phyloP scores from a whole-genome alignment of 1,284 basidiomycete genomes.

The Lignosus rhinocerotis region DNA sequence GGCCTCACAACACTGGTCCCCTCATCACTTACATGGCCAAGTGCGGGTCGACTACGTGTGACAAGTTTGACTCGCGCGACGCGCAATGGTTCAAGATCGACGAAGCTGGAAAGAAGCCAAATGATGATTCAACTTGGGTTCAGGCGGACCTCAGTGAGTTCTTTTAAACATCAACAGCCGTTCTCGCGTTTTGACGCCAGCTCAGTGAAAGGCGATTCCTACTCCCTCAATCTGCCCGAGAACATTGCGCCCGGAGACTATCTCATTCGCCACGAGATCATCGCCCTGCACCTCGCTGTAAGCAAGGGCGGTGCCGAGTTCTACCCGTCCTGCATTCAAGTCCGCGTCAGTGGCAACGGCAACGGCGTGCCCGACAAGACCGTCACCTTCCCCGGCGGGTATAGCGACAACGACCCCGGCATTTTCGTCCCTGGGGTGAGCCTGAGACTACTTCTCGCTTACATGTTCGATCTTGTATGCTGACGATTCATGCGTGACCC shows the following conservation, averaged over 20 bases:
- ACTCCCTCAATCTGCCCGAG: conserved; percentile 53
- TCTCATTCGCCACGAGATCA: conserved; percentile 73
- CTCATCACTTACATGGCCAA: conserved; percentile 72
- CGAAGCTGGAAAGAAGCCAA: conserved; percentile 42
- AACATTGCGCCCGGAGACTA: conserved; percentile 63
- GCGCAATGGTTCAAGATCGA: conserved; percentile 75
- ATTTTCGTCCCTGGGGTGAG: conserved; percentile 41
- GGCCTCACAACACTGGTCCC: conserved; percentile 73
- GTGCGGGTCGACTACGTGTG: conserved; percentile 57
- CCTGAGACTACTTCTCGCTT: neutral
- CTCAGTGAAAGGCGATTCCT: conserved; percentile 41
- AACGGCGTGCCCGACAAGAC: neutral
- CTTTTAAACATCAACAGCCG: conserved; percentile 16
- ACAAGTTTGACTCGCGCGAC: conserved; percentile 54
- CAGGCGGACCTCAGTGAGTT: conserved; percentile 40
- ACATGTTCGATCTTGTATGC: neutral
- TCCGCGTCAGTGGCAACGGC: neutral
- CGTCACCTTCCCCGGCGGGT: conserved; percentile 52
- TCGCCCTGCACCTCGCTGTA: conserved; percentile 64
- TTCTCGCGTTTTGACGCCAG: neutral
- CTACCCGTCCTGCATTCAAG: neutral
- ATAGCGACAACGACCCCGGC: conserved; percentile 63
- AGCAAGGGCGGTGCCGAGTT: conserved; percentile 55
- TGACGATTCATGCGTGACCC: neutral
- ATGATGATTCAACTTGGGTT: conserved; percentile 42